Evolutionary conservation across 2,329 filamentous ascomycete genomes (phyloP).

Genomic region (Aspergillus caelatus): DNA sequence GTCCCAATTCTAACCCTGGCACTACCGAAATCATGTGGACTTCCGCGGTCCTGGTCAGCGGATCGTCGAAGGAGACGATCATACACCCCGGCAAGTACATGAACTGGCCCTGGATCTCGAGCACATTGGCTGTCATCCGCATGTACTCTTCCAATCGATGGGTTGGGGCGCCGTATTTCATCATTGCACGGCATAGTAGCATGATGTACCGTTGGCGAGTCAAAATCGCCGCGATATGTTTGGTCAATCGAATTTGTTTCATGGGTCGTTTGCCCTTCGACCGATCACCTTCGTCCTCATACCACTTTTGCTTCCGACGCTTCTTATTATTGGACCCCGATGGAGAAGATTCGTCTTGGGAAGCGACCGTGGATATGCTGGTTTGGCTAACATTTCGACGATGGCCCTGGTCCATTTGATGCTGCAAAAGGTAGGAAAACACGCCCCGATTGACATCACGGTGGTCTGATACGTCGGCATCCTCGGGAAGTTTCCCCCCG

Average conservation of each 20-base stretch:
- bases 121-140: conserved; percentile 79
- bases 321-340: not conserved
- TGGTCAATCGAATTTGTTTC: conserved; percentile 52
- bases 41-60: conserved; percentile 46
- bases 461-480: not conserved
- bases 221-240: conserved; percentile 67
- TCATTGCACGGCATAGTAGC: conserved; percentile 32
- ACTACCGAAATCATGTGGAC: conserved; percentile 46
- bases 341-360: not conserved
- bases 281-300: conserved; percentile 9
- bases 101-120: conserved; percentile 86
- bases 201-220: conserved; percentile 49
- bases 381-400: conserved; percentile 1
- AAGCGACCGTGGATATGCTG: not conserved
- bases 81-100: conserved; percentile 70
- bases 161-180: conserved; percentile 34
- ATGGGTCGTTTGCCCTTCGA: conserved; percentile 45
- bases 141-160: conserved; percentile 72
- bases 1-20: conserved; percentile 46
- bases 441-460: not conserved
- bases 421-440: conserved; percentile 4
- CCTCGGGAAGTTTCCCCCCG: not conserved
- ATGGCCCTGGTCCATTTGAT: not conserved
- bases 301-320: conserved; percentile 16
- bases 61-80: conserved; percentile 63